These are phyloP conservation scores for Phytophthora foliorum DNA, from an alignment of 352 stramenopile species.

Conservation along the genomic window DNA sequence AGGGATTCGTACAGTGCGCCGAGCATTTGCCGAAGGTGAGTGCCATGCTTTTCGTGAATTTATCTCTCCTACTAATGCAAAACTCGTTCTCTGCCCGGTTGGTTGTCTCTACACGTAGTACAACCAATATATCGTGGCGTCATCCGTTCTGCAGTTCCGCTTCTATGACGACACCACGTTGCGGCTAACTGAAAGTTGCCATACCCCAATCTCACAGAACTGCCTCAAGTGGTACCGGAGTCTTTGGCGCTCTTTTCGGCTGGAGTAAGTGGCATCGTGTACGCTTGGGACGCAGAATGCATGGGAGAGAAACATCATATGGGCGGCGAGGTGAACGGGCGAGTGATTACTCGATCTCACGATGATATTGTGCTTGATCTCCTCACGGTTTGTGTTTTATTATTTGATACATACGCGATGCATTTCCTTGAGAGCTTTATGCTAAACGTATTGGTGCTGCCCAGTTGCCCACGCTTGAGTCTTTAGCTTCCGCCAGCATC, in stretches of 20 bases:
- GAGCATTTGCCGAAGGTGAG: slow-evolving; percentile 74
- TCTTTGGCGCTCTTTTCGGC: slow-evolving; percentile 81
- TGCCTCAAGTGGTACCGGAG: slow-evolving; percentile 86
- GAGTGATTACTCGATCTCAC: slow-evolving; percentile 79
- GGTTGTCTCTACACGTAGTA: slow-evolving; percentile 36
- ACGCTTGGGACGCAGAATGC: slow-evolving; percentile 85
- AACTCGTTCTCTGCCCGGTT: neutral
- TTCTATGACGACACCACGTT: slow-evolving; percentile 87
- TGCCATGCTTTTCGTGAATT: neutral
- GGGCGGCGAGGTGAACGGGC: slow-evolving; percentile 64
- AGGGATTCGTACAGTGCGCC: slow-evolving; percentile 83
- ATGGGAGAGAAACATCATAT: slow-evolving; percentile 91
- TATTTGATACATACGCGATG: slow-evolving; percentile 1
- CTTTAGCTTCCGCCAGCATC: slow-evolving; percentile 88
- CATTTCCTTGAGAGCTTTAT: neutral
- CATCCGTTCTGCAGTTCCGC: slow-evolving; percentile 82
- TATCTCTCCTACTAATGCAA: neutral
- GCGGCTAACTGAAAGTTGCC: slow-evolving; percentile 78
- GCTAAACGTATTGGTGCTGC: slow-evolving; percentile 8
- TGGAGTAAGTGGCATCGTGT: slow-evolving; percentile 84
- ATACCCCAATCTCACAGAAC: slow-evolving; percentile 84
- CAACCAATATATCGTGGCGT: slow-evolving; percentile 84
- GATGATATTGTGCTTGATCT: slow-evolving; percentile 91
- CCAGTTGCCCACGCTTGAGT: slow-evolving; percentile 81
- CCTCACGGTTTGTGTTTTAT: slow-evolving; percentile 55